These are phyloP conservation scores for Trifolium subterraneum DNA, from an alignment of 306 rosid genomes.

Conservation along the genomic window DNA sequence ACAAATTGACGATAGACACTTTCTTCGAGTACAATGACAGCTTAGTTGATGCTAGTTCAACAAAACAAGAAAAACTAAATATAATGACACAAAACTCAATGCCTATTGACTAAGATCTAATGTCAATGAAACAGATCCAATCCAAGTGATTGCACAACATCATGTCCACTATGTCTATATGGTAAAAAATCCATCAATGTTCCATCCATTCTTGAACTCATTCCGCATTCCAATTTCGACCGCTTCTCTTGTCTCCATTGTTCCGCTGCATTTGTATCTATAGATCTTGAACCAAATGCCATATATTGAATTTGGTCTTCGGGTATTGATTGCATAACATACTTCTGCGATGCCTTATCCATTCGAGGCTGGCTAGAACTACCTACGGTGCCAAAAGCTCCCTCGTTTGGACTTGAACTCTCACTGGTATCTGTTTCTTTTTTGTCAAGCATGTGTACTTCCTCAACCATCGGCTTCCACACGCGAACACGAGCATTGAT, in stretches of 20 bases:
- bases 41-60: too few relatives aligned
- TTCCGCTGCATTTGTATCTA: conserved; percentile 25
- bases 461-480: conserved; percentile 99
- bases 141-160: conserved; percentile 62
- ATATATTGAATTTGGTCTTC: conserved; percentile 47
- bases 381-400: conserved; percentile 39
- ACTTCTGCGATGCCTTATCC: conserved; percentile 37
- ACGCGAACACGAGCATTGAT: conserved; percentile 55
- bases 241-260: conserved; percentile 69
- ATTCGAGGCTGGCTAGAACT: conserved; percentile 41
- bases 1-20: too few relatives aligned
- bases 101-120: conserved; percentile 65
- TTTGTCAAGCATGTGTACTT: conserved; percentile 88
- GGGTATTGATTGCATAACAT: conserved; percentile 35
- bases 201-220: conserved; percentile 56
- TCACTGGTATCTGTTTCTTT: conserved; percentile 47
- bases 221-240: conserved; percentile 59
- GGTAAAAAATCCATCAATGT: conserved; percentile 76
- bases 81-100: too few relatives aligned
- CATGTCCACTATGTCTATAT: conserved; percentile 54
- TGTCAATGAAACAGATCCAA: conserved; percentile 78
- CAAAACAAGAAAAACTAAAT: too few relatives aligned
- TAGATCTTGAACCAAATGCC: conserved; percentile 23
- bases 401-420: conserved; percentile 40
- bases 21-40: too few relatives aligned